phyloP scores from a whole-genome alignment of 1,284 basidiomycete genomes.

The Malassezia globosa region DNA sequence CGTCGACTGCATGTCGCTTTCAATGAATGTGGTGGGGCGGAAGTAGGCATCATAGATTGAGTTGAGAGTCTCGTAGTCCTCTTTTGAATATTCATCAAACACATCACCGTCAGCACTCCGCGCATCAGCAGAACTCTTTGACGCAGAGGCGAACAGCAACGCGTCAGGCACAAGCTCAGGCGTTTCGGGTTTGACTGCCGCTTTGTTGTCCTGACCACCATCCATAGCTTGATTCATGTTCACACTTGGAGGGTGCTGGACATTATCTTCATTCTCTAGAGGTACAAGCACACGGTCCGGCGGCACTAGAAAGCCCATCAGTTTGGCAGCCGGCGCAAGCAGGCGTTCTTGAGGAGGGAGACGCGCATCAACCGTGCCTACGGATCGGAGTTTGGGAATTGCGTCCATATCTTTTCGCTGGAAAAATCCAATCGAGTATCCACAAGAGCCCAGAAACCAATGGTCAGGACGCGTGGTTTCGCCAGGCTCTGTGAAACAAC shows the following conservation, averaged over 20 bases:
- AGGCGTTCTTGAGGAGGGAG: background rate
- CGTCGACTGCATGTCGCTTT: background rate
- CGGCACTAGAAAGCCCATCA: background rate
- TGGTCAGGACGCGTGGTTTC: conserved; percentile 10
- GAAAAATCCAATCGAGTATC: conserved; percentile 19
- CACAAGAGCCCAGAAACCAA: conserved; percentile 10
- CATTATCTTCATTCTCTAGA: background rate
- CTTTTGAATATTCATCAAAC: no score
- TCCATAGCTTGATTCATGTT: no score
- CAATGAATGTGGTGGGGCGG: conserved; percentile 2
- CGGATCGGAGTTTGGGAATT: background rate
- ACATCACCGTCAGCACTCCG: no score
- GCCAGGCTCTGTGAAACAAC: conserved; percentile 15
- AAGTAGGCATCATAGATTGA: conserved; percentile 18
- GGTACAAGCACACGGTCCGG: background rate
- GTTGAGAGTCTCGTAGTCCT: conserved; percentile 1
- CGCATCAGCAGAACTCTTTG: no score
- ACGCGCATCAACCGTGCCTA: background rate
- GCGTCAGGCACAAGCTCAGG: no score
- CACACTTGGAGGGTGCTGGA: no score
- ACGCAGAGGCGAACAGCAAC: background rate
- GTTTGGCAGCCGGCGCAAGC: background rate
- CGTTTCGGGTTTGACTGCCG: no score
- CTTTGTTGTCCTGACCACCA: no score
- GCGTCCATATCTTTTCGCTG: background rate